Conservation (phyloP, 371 early-diverging fungal species). For the Apophysomyces variabilis region DNA sequence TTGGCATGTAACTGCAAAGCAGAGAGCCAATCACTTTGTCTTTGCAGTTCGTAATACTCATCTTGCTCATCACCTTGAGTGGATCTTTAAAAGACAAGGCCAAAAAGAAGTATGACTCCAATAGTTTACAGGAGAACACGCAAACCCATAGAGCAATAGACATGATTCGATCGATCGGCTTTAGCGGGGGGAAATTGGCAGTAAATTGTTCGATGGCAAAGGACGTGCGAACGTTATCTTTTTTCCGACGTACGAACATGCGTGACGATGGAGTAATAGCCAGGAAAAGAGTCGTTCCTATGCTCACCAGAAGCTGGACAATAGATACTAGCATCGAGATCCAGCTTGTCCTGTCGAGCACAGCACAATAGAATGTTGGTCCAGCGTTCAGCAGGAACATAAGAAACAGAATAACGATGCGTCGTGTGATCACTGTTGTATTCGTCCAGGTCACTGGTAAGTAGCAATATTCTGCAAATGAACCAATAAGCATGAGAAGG, state of each 20-base stretch:
- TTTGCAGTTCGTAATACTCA: conserved; percentile 62
- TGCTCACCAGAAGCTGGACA: conserved; percentile 68
- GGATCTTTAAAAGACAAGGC: conserved; percentile 85
- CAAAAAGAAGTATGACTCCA: conserved; percentile 87
- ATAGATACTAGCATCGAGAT: conserved; percentile 66
- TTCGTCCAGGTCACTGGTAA: conserved; percentile 68
- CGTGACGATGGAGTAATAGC: conserved; percentile 71
- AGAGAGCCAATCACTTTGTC: conserved; percentile 51
- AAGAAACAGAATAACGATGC: conserved; percentile 63
- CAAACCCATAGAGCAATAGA: conserved; percentile 80
- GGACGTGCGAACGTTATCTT: conserved; percentile 38
- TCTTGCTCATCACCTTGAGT: conserved; percentile 68
- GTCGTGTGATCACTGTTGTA: conserved; percentile 61
- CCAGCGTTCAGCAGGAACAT: conserved; percentile 69
- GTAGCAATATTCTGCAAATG: conserved; percentile 73
- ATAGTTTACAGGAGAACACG: conserved; percentile 79
- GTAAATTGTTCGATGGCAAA: conserved; percentile 78
- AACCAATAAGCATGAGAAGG: conserved; percentile 68
- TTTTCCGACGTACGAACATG: conserved; percentile 64
- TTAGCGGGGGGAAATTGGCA: conserved; percentile 79
- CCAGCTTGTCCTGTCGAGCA: conserved; percentile 50
- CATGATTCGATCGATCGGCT: conserved; percentile 73
- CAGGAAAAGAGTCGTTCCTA: conserved; percentile 68
- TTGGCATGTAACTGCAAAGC: conserved; percentile 72
- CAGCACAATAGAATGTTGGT: conserved; percentile 70